Evolutionary conservation across 805 yeast species (phyloP).

Genomic region (Saturnispora quitensis): DNA sequence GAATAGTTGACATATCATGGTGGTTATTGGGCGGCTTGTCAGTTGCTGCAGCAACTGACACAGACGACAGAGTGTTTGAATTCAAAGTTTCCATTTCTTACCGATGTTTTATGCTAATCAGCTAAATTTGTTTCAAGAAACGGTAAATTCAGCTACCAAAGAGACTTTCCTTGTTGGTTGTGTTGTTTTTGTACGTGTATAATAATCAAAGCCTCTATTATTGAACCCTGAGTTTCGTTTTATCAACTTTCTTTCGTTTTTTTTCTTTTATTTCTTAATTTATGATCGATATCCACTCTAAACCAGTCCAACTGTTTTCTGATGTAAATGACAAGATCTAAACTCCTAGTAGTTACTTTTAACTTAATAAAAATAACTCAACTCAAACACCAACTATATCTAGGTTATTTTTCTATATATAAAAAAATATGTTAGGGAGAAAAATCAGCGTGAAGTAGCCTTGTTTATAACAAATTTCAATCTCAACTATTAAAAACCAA

Average conservation of each 20-base stretch:
- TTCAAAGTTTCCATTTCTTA: not conserved
- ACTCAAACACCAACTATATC: not conserved
- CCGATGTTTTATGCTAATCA: not conserved
- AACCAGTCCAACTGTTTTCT: not conserved
- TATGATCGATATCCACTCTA: not conserved
- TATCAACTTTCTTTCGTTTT: not conserved
- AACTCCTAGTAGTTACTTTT: not conserved
- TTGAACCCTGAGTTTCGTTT: not conserved
- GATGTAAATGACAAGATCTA: not conserved
- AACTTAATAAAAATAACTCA: not conserved
- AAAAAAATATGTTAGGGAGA: not conserved
- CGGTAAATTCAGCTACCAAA: not conserved
- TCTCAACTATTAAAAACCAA: not conserved
- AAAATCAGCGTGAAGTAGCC: not conserved
- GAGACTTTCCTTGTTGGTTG: not conserved
- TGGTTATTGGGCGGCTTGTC: slow-evolving; percentile 1
- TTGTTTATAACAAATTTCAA: not conserved
- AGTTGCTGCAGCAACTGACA: not conserved
- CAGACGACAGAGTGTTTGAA: not conserved
- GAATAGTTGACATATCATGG: not conserved
- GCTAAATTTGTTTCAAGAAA: no score
- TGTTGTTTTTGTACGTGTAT: not conserved
- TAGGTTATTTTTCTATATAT: not conserved
- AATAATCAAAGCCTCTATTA: not conserved
- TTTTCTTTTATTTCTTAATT: not conserved